Base-by-base conservation (phyloP, 1,284 basidiomycete species). In the Ustilago trichophora region DNA sequence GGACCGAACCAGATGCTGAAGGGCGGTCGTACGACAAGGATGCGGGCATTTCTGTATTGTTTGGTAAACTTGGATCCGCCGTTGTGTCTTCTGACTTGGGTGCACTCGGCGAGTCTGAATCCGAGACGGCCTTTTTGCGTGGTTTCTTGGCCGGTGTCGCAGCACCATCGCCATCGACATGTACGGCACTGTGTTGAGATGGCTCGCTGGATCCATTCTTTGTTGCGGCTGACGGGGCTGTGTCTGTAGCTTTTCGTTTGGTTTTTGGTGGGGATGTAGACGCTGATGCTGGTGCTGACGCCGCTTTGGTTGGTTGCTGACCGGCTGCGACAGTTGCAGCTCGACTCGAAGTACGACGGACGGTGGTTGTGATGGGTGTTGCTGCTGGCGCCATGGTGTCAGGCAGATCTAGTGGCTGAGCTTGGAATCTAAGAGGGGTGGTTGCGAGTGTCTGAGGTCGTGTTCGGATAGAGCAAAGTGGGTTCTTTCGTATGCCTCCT, bases 41-140 rank as follows among this genome's bases (percentile, higher is more conserved):
- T 1, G 34, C 42, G 5, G 66, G 66, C 54, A 69, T 64, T 21
- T 63, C 43, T 25, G 55, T 59, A 36, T 69, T 69, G 26, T 63
- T 69, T 19, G 66, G 66, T 34, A 69, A 48, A 33, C 51, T 56
- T 10, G 58, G 50, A 34, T 58, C 59, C 4, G 66, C 66, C 7
- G 52, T 54, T 11, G 58, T 63, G 26, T 69, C 66, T 24, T 43
- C 36, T 3, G 25, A 34, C 27, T 45, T 57, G 34, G 66, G 66
- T 19, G 66, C 66, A 24, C 52, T 51, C 15, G 59, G 51, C 3
- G 56, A 67, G 37, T 60, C 56, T 9, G 64, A 59, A 16, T 59
- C 50, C n/a, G 63, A 25, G 4, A 51, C 51, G 4, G 54, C 36
- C 25, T 66, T 66, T 21, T 66, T 66, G 32, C 63, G 63, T n/a